phyloP scores from a whole-genome alignment of 805 yeast genomes.

The Wickerhamomyces alni region DNA sequence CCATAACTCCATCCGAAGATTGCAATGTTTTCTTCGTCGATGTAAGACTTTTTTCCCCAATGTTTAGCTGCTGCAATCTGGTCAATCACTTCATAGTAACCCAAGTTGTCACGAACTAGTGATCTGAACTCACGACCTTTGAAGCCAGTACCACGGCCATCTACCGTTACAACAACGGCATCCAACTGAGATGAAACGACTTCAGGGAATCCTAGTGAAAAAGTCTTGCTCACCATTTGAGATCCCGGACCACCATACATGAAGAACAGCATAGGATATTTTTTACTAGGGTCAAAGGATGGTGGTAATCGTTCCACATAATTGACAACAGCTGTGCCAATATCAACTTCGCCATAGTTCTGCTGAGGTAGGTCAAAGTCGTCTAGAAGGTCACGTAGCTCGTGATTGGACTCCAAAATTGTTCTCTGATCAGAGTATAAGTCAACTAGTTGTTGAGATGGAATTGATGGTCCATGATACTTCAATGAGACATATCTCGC shows the following conservation, averaged over 20 bases:
- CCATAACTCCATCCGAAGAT: slow-evolving; percentile 99
- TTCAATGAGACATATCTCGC: slow-evolving; percentile 62
- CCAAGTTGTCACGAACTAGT: slow-evolving; percentile 75
- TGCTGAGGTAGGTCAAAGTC: slow-evolving; percentile 53
- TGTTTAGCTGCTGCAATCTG: slow-evolving; percentile 79
- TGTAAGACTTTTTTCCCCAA: slow-evolving; percentile 59
- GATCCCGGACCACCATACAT: slow-evolving; percentile 97
- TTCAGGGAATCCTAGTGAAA: slow-evolving; percentile 60
- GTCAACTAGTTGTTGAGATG: slow-evolving; percentile 68
- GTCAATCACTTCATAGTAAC: slow-evolving; percentile 77
- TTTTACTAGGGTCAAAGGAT: slow-evolving; percentile 46
- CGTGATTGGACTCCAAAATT: slow-evolving; percentile 33
- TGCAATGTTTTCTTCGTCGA: slow-evolving; percentile 64
- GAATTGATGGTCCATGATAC: slow-evolving; percentile 77
- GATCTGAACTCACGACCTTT: slow-evolving; percentile 76
- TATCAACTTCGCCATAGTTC: slow-evolving; percentile 44
- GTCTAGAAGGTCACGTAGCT: slow-evolving; percentile 31
- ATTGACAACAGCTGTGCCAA: slow-evolving; percentile 49
- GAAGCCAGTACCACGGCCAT: slow-evolving; percentile 95
- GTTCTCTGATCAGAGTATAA: slow-evolving; percentile 32
- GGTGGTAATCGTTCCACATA: slow-evolving; percentile 74
- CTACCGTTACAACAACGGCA: slow-evolving; percentile 89
- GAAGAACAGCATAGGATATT: slow-evolving; percentile 80
- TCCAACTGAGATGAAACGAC: slow-evolving; percentile 71
- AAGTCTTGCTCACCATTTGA: slow-evolving; percentile 66